Conservation (phyloP, 2,329 filamentous ascomycete genomes). For the Juglanconis juglandina region DNA sequence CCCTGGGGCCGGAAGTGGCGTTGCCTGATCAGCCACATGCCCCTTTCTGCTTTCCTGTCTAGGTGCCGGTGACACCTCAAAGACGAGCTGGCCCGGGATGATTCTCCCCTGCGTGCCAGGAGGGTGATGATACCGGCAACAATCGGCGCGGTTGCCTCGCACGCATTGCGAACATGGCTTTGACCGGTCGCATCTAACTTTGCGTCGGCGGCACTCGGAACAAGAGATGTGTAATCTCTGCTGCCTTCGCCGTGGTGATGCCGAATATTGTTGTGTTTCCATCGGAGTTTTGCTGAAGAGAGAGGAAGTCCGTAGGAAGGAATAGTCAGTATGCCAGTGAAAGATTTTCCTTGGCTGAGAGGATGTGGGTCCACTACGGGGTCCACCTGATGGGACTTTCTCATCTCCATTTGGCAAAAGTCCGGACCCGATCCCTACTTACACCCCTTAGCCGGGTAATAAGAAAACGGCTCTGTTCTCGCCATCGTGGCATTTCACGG, state of each 20-base stretch:
- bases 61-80: neutral
- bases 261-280: neutral
- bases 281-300: conserved; percentile 17
- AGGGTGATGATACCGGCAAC: neutral
- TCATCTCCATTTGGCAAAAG: neutral
- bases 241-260: neutral
- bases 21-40: neutral
- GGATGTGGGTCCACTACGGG: neutral
- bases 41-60: neutral
- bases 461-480: neutral
- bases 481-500: too few relatives aligned
- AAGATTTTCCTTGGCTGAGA: neutral
- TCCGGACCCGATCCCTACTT: neutral
- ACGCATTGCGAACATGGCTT: conserved; percentile 40
- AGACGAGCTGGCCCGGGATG: conserved; percentile 6
- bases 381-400: neutral
- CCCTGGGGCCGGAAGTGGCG: neutral
- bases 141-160: conserved; percentile 15
- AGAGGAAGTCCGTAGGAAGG: neutral
- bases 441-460: neutral
- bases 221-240: conserved; percentile 27
- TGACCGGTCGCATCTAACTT: conserved; percentile 41
- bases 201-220: conserved; percentile 39
- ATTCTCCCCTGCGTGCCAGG: neutral
- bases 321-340: neutral